These are phyloP conservation scores for Colletotrichum sp. DNA, from an alignment of 2,329 filamentous ascomycete genomes.

Conservation along the genomic window DNA sequence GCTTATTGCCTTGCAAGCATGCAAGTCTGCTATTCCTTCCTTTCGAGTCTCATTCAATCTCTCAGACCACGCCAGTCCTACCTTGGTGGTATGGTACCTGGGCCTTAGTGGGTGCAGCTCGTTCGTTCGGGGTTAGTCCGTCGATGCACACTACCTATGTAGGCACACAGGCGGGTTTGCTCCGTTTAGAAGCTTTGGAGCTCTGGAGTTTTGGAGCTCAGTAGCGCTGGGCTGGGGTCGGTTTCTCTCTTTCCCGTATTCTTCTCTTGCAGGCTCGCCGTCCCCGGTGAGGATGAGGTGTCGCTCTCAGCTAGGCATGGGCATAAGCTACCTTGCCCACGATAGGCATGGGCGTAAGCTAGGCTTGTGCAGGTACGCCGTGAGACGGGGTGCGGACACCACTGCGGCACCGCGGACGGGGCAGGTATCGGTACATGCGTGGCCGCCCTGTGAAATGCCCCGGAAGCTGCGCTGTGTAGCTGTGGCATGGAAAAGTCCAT, in stretches of 20 bases:
- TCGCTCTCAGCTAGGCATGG: not conserved
- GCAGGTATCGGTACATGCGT: constrained; percentile 5
- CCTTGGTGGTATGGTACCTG: not conserved
- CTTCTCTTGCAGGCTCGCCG: not conserved
- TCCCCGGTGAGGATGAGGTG: not conserved
- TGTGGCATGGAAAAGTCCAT: not conserved
- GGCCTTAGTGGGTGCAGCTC: not conserved
- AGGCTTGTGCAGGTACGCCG: constrained; percentile 15
- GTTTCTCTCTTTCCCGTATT: not conserved
- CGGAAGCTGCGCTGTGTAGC: not conserved
- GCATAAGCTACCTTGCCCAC: not conserved
- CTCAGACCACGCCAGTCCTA: not conserved
- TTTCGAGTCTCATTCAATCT: not conserved
- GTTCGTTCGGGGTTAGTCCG: not conserved
- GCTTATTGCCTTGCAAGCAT: not conserved
- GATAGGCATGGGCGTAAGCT: not conserved
- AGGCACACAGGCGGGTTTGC: not conserved
- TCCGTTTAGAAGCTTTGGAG: not conserved
- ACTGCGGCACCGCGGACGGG: not conserved
- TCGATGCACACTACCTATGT: not conserved
- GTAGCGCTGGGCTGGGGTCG: not conserved
- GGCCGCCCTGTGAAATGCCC: not conserved
- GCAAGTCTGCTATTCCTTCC: not conserved
- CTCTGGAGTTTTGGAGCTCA: not conserved
- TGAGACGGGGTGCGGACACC: not conserved